A percentile compares a stretch with the other conserved stretches of the same genome.
phyloP scores from a whole-genome alignment of 2,329 filamentous ascomycete genomes.

The Plenodomus biglobosus region DNA sequence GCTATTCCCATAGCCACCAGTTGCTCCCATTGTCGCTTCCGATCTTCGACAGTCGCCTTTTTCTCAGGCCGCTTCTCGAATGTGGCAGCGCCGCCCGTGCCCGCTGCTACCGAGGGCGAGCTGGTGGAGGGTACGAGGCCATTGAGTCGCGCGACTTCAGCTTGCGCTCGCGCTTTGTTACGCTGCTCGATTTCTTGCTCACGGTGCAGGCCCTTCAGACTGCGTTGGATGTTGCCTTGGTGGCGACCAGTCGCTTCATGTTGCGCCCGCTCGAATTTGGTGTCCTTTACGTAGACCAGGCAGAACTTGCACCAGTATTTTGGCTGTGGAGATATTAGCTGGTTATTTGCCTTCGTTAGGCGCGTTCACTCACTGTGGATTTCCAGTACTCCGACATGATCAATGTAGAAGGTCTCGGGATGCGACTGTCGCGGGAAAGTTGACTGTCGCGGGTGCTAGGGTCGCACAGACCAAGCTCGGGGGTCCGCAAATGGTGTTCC shows the following conservation, averaged over 20 bases:
- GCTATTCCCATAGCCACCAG: conserved; percentile 83
- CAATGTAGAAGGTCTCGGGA: background rate
- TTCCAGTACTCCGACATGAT: conserved; percentile 98
- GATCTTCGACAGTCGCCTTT: conserved; percentile 62
- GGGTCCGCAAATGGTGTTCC: conserved; percentile 4
- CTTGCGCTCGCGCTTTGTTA: conserved; percentile 78
- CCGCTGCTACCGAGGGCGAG: conserved; percentile 35
- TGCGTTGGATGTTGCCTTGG: conserved; percentile 83
- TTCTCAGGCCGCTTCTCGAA: conserved; percentile 42
- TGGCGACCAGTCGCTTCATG: conserved; percentile 86
- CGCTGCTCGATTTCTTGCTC: conserved; percentile 77
- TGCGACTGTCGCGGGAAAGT: conserved; percentile 1
- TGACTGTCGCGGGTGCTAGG: conserved; percentile 1
- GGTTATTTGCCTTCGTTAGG: background rate
- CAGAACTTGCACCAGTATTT: conserved; percentile 99
- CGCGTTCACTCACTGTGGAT: conserved; percentile 64
- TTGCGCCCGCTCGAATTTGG: conserved; percentile 82
- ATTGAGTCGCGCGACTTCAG: conserved; percentile 83
- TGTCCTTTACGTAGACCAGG: conserved; percentile 86
- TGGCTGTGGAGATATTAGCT: conserved; percentile 52
- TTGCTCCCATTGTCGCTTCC: conserved; percentile 83
- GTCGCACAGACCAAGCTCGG: conserved; percentile 2
- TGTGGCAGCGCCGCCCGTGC: conserved; percentile 25
- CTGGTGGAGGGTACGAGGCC: conserved; percentile 63
- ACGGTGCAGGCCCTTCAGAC: conserved; percentile 84